Evolutionary conservation across 78 protist genomes (phyloP).

Genomic region (Pigoraptor vietnamica): DNA sequence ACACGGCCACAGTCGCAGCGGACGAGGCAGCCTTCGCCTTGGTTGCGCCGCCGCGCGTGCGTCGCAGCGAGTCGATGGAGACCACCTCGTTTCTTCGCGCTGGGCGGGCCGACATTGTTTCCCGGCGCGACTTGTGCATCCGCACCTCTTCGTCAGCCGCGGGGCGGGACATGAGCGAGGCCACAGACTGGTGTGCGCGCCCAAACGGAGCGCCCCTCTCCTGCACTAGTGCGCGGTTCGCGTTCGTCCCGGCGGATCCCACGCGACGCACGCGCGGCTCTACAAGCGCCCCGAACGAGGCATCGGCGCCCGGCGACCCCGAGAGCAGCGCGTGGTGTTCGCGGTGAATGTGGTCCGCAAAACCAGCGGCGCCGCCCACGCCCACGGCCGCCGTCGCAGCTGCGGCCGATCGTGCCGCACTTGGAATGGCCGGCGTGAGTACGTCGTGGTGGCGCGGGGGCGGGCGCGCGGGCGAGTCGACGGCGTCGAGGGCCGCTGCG

Average conservation of each 20-base stretch:
- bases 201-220: background rate
- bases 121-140: background rate
- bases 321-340: background rate
- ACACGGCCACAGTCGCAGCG: background rate
- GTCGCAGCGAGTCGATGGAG: background rate
- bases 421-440: background rate
- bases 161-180: background rate
- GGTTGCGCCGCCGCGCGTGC: background rate
- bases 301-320: background rate
- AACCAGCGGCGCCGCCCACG: background rate
- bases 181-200: background rate
- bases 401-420: background rate
- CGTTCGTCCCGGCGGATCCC: background rate
- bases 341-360: background rate
- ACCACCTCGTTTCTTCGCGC: background rate
- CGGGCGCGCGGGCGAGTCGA: background rate
- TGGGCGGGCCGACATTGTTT: background rate
- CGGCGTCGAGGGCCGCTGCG: background rate
- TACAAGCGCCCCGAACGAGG: background rate
- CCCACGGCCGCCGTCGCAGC: background rate
- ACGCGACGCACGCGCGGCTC: background rate
- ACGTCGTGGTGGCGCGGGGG: background rate
- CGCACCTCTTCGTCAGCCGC: background rate
- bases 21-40: background rate
- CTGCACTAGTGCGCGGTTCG: background rate